Evolutionary conservation across 768 basidiomycete genomes (phyloP).

Genomic region (Cantharellus cinnabarinus): DNA sequence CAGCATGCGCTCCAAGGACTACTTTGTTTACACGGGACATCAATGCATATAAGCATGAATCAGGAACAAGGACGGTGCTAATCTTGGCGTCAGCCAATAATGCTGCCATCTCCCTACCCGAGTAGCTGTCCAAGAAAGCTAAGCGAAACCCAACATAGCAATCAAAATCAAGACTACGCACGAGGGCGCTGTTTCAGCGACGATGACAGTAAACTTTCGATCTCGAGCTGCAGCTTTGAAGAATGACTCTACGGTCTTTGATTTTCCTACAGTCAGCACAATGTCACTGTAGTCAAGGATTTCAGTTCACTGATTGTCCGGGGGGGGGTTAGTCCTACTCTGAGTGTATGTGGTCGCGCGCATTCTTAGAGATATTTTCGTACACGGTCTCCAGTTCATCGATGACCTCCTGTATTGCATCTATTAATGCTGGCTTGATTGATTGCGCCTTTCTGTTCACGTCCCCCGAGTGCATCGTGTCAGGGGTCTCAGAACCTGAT

Average conservation of each 20-base stretch:
- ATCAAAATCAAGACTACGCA: slow-evolving; percentile 21
- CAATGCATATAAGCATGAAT: slow-evolving; percentile 85
- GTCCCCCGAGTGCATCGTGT: slow-evolving; percentile 11
- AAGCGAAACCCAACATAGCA: neutral
- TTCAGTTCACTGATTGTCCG: no score
- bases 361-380: slow-evolving; percentile 82
- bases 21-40: slow-evolving; percentile 97
- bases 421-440: slow-evolving; percentile 85
- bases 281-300: slow-evolving; percentile 45
- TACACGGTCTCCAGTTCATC: slow-evolving; percentile 94
- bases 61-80: slow-evolving; percentile 91
- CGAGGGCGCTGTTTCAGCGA: slow-evolving; percentile 89
- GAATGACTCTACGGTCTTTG: slow-evolving; percentile 84
- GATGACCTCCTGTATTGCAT: slow-evolving; percentile 89
- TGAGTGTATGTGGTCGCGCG: slow-evolving; percentile 93
- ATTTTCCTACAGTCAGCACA: slow-evolving; percentile 84
- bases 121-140: slow-evolving; percentile 31
- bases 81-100: slow-evolving; percentile 64
- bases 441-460: slow-evolving; percentile 3
- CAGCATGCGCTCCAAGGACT: slow-evolving; percentile 83
- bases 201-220: slow-evolving; percentile 87
- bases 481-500: slow-evolving; percentile 5
- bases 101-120: slow-evolving; percentile 68
- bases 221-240: slow-evolving; percentile 76
- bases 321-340: slow-evolving; percentile 36